Evolutionary conservation across 1,139 yeast species (phyloP), one percentile per base, ranked within the genome.

Genomic region (Saccharomyces uvarum): DNA sequence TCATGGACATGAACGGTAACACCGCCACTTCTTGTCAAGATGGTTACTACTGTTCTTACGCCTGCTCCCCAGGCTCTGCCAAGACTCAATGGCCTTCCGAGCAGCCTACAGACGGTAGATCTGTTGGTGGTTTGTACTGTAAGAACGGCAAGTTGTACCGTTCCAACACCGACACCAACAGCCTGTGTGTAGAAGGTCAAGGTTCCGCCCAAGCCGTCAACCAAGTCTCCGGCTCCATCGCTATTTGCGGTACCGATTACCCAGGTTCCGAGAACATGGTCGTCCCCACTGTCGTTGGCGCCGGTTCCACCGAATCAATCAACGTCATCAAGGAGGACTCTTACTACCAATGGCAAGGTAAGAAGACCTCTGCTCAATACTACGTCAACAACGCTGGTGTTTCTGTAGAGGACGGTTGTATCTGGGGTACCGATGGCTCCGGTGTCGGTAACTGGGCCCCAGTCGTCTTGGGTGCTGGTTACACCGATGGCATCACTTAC

Each of bases 241-340:
- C 97, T 57, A 77, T 91, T 67, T 91, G 99, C 80, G 86, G 97
- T 78, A 93, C 99, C 59, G 98, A 93, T 74, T 93, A 93, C 81
- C 99, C 98, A 67, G 98, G 98, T 77, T 86, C 97, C 60, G 99
- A 93, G 79, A 90, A 89, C 80, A 93, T 93, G 98, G 91, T 84
- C 65, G 80, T 91, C 60, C 98, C 98, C 70, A 91, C 97, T 59
- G 75, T 82, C 57, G 87, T 91, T 54, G 72, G 72, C 47, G 88
- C 86, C 59, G 96, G 96, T 64, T 70, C 76, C 47, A 63, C 79
- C 47, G 75, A 79, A 65, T 85, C 87, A 52, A 77, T 88, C 65
- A 78, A 96, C 53, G 95, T 86, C 61, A 96, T 90, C 61, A 81
- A 90, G 72, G 83, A 84, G 71, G 82, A 75, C 67, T 69, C 76